Evolutionary conservation across 495 filamentous ascomycete genomes (phyloP), one percentile per base, ranked within the genome.

Genomic region (Aspergillus homomorphus): DNA sequence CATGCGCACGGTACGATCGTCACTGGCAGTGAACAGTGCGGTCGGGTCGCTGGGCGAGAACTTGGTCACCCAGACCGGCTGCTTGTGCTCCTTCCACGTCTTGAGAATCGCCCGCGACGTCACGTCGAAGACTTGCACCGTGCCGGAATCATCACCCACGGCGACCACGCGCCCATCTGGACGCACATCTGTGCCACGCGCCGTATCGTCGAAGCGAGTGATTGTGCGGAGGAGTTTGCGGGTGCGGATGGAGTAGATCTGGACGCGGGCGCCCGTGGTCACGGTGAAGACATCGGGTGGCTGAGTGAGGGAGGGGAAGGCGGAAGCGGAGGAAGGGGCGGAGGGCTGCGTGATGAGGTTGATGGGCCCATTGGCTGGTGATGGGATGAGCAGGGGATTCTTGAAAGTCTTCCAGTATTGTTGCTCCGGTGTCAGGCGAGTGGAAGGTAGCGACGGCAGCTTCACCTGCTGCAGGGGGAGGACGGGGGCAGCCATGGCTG

Each of bases 11-110:
- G 91, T 96, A 43, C 87, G 85, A 70, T 99, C 94, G 65, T 99
- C 94, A 72, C 87, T 88, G 23, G 85, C 83, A 51, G 87, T 91
- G 82, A 97, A 85, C 23, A 97, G 73, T 1, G 84, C 84, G 0
- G 94, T 99, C 28, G 95, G 81, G 30, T 94, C 90, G 51, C 84
- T 85, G 8, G 92, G 92, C 19, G 87, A 90, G 79, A 94, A 98
- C 63, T 89, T 89, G 45, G 89, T 90, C 21, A 87, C 84, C 88
- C 94, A 96, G 38, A 96, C 92, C 43, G 95, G 89, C 77, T 96
- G 92, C 74, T 93, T 92, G 73, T 98, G 94, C 45, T 93, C 86
- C 60, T 86, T 85, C 95, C 94, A 99, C 49, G 94, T 96, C 80
- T 94, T 94, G 66, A 99, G 73, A 57, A 98, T 96, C 1, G 92